Conservation (phyloP, 352 stramenopile species). For the Hyaloperonospora arabidopsidis region DNA sequence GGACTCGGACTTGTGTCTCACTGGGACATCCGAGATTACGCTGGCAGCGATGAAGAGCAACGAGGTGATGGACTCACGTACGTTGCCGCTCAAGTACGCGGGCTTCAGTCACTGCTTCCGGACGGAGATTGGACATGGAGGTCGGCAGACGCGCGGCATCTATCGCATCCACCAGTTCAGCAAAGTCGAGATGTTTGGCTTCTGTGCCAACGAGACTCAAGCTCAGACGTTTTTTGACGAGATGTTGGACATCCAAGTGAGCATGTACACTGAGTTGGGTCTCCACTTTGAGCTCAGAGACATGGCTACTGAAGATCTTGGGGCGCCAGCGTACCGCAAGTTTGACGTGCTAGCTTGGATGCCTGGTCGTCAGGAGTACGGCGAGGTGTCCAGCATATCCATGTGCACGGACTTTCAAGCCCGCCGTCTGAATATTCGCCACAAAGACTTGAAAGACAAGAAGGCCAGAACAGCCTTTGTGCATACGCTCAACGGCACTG, state of each 20-base stretch:
- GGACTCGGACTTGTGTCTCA: constrained; percentile 77
- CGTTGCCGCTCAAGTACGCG: constrained; percentile 66
- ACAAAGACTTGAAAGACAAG: constrained; percentile 57
- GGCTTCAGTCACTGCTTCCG: constrained; percentile 86
- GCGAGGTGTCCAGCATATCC: constrained; percentile 80
- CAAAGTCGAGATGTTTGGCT: constrained; percentile 88
- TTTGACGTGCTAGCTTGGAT: constrained; percentile 86
- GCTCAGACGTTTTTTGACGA: constrained; percentile 66
- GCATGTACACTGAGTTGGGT: constrained; percentile 69
- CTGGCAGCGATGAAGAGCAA: constrained; percentile 72
- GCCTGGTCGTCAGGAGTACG: constrained; percentile 66
- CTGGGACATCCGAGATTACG: constrained; percentile 83
- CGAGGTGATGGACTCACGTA: constrained; percentile 45
- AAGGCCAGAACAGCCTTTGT: constrained; percentile 52
- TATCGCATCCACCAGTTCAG: constrained; percentile 88
- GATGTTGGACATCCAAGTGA: constrained; percentile 70
- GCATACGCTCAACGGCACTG: constrained; percentile 85
- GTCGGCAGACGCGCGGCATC: constrained; percentile 63
- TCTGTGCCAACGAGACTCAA: constrained; percentile 62
- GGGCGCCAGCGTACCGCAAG: constrained; percentile 76
- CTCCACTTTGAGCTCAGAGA: constrained; percentile 77
- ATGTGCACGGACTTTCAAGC: constrained; percentile 89
- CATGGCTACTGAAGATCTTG: constrained; percentile 79
- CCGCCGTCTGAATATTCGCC: constrained; percentile 78
- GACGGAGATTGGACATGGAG: constrained; percentile 76